Evolutionary conservation across 768 basidiomycete species (phyloP).

Genomic region (Lactarius psammicola): DNA sequence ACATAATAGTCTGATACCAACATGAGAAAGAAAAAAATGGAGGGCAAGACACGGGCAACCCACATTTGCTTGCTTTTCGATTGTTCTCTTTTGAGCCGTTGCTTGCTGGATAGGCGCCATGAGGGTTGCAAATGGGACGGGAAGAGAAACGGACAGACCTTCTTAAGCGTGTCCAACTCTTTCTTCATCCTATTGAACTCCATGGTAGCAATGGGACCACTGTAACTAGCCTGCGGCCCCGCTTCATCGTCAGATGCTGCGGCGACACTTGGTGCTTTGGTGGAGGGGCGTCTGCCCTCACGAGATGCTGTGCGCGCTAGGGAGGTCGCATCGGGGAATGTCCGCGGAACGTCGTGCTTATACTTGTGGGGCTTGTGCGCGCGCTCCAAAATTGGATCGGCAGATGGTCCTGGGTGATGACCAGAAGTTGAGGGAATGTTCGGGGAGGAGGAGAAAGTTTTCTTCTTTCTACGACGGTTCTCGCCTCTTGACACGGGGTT

Average conservation of each 20-base stretch:
- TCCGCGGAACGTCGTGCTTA: conserved; percentile 25
- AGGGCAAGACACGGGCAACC: not conserved
- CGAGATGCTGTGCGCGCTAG: conserved; percentile 9
- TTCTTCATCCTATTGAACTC: conserved; percentile 56
- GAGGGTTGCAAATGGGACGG: not conserved
- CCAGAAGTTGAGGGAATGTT: conserved; percentile 10
- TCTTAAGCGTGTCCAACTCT: conserved; percentile 58
- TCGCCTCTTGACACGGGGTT: conserved; percentile 11
- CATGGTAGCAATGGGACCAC: conserved; percentile 42
- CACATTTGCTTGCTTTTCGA: conserved; percentile 58
- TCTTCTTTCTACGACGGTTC: conserved; percentile 26
- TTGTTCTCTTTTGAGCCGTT: conserved; percentile 47
- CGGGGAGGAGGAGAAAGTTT: not conserved
- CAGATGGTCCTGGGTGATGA: conserved; percentile 9
- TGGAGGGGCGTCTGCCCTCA: conserved; percentile 10
- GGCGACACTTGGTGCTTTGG: not conserved
- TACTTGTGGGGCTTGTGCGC: conserved; percentile 12
- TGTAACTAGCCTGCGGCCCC: conserved; percentile 28
- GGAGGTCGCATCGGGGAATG: conserved; percentile 4
- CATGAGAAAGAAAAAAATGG: not conserved
- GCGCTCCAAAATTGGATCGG: conserved; percentile 18
- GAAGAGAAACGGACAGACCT: conserved; percentile 31
- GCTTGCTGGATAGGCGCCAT: conserved; percentile 35
- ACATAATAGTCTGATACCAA: conserved; percentile 48
- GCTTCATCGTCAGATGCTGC: conserved; percentile 22